A percentile compares a stretch with the other conserved stretches of the same genome.
These are phyloP conservation scores for Polyporus tsugae DNA, from an alignment of 1,284 basidiomycete genomes.

Conservation along the genomic window DNA sequence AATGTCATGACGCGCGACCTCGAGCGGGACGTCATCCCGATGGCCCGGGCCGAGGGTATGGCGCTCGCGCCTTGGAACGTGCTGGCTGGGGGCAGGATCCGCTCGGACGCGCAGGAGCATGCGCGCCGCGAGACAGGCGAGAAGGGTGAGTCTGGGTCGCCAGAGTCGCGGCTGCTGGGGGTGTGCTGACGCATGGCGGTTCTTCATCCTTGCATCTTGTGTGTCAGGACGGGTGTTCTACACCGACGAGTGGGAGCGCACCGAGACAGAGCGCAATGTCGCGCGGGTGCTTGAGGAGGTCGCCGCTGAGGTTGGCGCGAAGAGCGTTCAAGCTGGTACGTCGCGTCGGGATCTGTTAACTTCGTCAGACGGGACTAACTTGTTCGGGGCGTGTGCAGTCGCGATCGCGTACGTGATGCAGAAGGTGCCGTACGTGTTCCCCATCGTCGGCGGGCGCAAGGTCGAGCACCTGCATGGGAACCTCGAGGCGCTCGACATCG, in stretches of 20 bases:
- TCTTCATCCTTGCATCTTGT: too few species aligned
- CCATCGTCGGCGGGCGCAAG: conserved; percentile 55
- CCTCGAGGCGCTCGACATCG: conserved; percentile 54
- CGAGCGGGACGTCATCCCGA: conserved; percentile 68
- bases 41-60: conserved; percentile 44
- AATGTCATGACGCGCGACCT: conserved; percentile 57
- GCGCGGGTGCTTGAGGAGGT: conserved; percentile 37
- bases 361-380: background rate
- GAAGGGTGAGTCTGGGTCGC: conserved; percentile 20
- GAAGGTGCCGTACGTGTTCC: conserved; percentile 55
- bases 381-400: conserved; percentile 31
- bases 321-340: conserved; percentile 32
- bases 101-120: conserved; percentile 38
- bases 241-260: conserved; percentile 36
- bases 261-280: conserved; percentile 33
- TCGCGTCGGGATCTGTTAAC: background rate
- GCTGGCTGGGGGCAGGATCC: conserved; percentile 41
- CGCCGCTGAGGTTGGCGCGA: conserved; percentile 35
- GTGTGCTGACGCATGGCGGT: background rate
- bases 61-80: conserved; percentile 42
- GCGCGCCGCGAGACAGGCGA: conserved; percentile 33
- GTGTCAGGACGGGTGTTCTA: conserved; percentile 24
- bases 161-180: background rate
- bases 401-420: conserved; percentile 58
- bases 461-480: conserved; percentile 55